Evolutionary conservation across 73 alveolate genomes (phyloP), one percentile per base, ranked within the genome.

Genomic region (Paramecium sexaurelia): DNA sequence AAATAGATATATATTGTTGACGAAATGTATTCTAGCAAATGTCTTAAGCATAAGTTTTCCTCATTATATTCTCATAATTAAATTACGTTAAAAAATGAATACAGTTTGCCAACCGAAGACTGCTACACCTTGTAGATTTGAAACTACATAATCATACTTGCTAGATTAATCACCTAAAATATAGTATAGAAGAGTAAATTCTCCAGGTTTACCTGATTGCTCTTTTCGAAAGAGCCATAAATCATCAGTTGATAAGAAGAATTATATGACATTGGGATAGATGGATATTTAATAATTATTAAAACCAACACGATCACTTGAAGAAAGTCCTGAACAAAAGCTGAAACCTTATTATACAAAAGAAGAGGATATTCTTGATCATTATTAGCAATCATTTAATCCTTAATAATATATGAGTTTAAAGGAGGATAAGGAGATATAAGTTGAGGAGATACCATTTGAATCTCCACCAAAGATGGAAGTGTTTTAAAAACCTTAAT

Each of bases 161-260:
- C 67, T 51, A 17, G 67, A 51, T 15, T 51, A 51, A 51, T 51
- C 67, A 15, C 67, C 67, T 51, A 51, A 51, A 17, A 51, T 51
- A 51, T 51, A 51, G 67, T 51, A 51, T 51, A 66, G 24, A 11
- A 73, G 87, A 73, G 87, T 73, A 20, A 73, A 73, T 37, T 73
- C 87, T 32, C 87, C 87, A 32, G 87, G 87, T 20, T 37, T 73
- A 35, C 87, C 87, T 29, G 87, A 73, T 20, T 29, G 57, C 45
- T 73, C 87, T n/a, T 73, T 73, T 35, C 32, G 87, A 35, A 73
- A 33, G 37, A 73, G 67, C 5, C 36, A 35, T 73, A 32, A 37
- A 37, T 20, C 57, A 73, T 35, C 36, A 20, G 56, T 73, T 51
- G 67, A 51, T 51, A 51, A 51, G 67, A 26, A 29, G 3, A 51